These are phyloP conservation scores for Scalesia atractyloides DNA, from an alignment of 129 eudicot species.

Conservation along the genomic window DNA sequence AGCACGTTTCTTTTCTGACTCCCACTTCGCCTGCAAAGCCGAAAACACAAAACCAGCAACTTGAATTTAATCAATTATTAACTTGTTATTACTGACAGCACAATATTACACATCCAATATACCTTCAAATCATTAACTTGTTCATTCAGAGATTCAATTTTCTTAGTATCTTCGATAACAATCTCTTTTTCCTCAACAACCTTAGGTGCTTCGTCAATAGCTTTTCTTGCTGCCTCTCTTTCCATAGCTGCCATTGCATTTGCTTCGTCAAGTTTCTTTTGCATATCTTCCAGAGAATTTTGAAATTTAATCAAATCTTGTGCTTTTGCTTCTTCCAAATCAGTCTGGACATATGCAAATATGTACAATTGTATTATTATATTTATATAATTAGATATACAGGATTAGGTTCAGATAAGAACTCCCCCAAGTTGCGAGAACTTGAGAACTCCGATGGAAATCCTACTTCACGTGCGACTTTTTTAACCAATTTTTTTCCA, in stretches of 20 bases:
- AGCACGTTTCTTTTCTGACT: constrained; percentile 60
- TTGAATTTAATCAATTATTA: not conserved
- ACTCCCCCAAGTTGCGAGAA: too few relatives aligned
- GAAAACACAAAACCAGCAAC: constrained; percentile 7
- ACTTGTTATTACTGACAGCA: not conserved
- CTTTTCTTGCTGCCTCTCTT: constrained; percentile 85
- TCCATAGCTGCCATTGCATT: constrained; percentile 71
- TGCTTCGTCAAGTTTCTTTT: constrained; percentile 73
- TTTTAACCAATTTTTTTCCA: too few relatives aligned
- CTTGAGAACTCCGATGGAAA: too few relatives aligned
- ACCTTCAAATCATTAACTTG: constrained; percentile 76
- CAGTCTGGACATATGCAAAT: constrained; percentile 53
- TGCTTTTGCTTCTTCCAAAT: constrained; percentile 89
- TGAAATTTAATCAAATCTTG: constrained; percentile 78
- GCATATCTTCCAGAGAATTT: constrained; percentile 61
- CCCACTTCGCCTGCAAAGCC: constrained; percentile 51
- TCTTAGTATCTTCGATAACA: constrained; percentile 79
- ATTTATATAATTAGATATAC: constrained; percentile 5
- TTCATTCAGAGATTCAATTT: constrained; percentile 62
- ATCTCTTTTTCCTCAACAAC: constrained; percentile 85
- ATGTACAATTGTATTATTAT: not conserved
- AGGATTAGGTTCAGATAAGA: too few relatives aligned
- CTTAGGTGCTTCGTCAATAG: constrained; percentile 95
- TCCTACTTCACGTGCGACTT: too few relatives aligned
- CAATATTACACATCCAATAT: constrained; percentile 9